phyloP scores from a whole-genome alignment of 352 stramenopile genomes.

The Globisporangium barbulae region DNA sequence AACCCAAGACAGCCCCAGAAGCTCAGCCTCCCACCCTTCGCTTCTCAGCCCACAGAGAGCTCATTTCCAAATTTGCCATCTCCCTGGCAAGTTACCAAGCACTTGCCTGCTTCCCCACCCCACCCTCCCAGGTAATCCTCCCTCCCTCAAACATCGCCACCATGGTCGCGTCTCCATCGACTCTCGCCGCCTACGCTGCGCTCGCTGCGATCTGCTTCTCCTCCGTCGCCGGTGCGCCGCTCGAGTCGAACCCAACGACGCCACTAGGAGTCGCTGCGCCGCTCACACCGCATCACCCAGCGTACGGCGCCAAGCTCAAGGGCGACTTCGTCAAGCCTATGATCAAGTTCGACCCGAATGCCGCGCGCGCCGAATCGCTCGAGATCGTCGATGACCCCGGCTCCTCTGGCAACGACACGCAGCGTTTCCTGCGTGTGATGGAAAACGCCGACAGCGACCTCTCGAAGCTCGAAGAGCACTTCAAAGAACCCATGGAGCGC shows the following conservation, averaged over 20 bases:
- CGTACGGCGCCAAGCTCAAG: constrained; percentile 24
- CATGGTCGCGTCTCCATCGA: constrained; percentile 10
- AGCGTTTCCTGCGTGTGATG: constrained; percentile 17
- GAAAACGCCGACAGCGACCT: constrained; percentile 28
- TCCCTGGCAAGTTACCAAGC: not conserved
- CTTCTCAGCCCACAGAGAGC: not conserved
- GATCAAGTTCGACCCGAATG: constrained; percentile 18
- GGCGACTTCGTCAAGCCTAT: constrained; percentile 16
- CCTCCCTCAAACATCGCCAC: not conserved
- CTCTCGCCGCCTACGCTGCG: constrained; percentile 1
- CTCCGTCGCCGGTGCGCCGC: constrained; percentile 13
- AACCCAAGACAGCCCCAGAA: not conserved
- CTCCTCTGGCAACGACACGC: not conserved
- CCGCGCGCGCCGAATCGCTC: constrained; percentile 1
- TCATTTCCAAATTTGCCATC: constrained; percentile 2
- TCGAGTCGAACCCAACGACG: constrained; percentile 28
- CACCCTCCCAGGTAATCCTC: not conserved
- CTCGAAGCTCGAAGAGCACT: constrained; percentile 27
- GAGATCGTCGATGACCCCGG: not conserved
- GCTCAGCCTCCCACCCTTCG: not conserved
- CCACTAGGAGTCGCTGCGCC: constrained; percentile 19
- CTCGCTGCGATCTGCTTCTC: not conserved
- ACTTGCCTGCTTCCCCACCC: not conserved
- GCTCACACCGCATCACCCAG: constrained; percentile 25
- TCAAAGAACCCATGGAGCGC: constrained; percentile 24